Base-by-base conservation (phyloP, 208 protist genomes). In the Sergeia podlipaevii region DNA sequence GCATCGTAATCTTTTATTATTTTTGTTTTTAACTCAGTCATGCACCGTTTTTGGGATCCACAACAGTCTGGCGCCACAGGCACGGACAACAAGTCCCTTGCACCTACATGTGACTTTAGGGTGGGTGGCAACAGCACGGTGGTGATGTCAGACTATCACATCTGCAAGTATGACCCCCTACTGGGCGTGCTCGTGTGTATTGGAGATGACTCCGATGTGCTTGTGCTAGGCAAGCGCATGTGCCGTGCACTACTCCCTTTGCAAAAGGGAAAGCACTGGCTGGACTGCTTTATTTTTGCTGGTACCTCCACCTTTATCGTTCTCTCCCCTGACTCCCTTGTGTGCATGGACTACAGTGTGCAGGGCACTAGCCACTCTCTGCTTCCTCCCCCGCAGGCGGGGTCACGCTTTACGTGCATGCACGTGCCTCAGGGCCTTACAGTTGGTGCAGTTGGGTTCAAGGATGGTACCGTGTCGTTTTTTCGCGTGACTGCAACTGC, bases 81-180 rank as follows among this genome's bases (percentile, higher is more conserved):
- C 33, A 52, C 54, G 18, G 46, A 18, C 3, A 60, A 60, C 28
- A n/a, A n/a, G n/a, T n/a, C n/a, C n/a, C n/a, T n/a, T n/a, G n/a
- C n/a, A n/a, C n/a, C n/a, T n/a, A n/a, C n/a, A n/a, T n/a, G n/a
- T n/a, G 65, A 67, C 43, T 83, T 83, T 52, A 65, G 64, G 23
- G 28, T 83, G 18, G 59, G 59, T 11, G 60, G 66, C 34, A 74
- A 79, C 59, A 80, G 70, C 62, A 78, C 79, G 10, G 63, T 77
- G 10, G 79, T 86, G 17, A 79, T 82, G 79, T 79, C 79, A 0
- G 79, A 86, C 71, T 93, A 88, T 60, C 85, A 93, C 63, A 56
- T 93, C 8, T 86, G 77, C 57, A 70, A 59, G 36, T 84, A 86
- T 53, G 85, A 93, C 49, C 69, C 85, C 23, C 62, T 93, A 44